phyloP scores from a whole-genome alignment of 768 basidiomycete species.

The Butyriboletus loyo region DNA sequence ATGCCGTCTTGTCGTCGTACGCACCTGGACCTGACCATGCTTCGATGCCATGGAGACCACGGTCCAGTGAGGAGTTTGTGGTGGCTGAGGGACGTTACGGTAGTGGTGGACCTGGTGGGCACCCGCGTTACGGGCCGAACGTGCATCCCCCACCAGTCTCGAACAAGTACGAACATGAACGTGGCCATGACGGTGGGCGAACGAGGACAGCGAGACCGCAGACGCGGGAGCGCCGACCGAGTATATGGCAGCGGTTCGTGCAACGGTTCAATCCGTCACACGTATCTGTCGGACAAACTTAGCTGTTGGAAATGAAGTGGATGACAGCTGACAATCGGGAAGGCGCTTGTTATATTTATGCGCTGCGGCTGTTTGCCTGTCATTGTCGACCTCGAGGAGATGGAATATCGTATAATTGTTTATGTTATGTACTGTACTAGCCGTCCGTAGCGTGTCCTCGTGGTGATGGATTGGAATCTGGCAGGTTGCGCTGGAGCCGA shows the following conservation, averaged over 20 bases:
- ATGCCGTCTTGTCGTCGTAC: conserved; percentile 8
- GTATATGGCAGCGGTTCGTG: conserved; percentile 26
- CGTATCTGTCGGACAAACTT: conserved; percentile 19
- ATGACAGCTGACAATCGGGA: not conserved
- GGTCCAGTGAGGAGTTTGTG: conserved; percentile 12
- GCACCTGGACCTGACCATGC: not conserved
- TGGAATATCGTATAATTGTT: not conserved
- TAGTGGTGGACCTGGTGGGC: not conserved
- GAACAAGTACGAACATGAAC: conserved; percentile 8
- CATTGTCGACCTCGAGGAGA: not conserved
- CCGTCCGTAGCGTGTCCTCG: not conserved
- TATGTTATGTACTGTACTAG: not conserved
- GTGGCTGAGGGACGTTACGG: conserved; percentile 6
- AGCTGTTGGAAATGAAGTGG: not conserved
- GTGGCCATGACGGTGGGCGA: not conserved
- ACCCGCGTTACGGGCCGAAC: conserved; percentile 5
- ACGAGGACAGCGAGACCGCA: not conserved
- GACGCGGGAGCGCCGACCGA: conserved; percentile 19
- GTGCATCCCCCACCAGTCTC: not conserved
- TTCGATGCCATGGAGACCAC: conserved; percentile 4
- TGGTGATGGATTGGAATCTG: too few species aligned
- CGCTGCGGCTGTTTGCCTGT: not conserved
- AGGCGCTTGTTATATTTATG: not conserved
- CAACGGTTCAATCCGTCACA: conserved; percentile 23
- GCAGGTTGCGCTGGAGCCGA: not conserved